phyloP scores from a whole-genome alignment of 306 rosid species.

The Ormosia emarginata region DNA sequence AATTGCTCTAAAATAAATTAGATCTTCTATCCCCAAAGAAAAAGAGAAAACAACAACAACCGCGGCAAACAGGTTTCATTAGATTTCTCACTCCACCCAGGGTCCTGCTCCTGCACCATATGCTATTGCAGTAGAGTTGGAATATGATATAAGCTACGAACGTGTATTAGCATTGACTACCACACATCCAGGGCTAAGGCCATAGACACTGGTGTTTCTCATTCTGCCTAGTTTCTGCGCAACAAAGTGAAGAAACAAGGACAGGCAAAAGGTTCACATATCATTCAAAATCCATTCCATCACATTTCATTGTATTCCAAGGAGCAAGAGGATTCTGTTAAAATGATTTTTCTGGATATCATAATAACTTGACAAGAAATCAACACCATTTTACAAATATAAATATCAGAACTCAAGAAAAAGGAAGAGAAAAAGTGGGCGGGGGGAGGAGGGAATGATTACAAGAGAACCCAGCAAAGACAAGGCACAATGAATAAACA shows the following conservation, averaged over 20 bases:
- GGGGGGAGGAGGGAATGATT: background rate
- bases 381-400: slow-evolving; percentile 7
- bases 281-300: background rate
- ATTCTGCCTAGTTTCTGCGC: background rate
- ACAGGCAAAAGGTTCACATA: background rate
- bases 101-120: too few relatives aligned
- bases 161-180: too few relatives aligned
- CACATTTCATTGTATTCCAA: background rate
- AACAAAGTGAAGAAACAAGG: slow-evolving; percentile 1
- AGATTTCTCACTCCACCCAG: too few relatives aligned
- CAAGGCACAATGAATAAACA: background rate
- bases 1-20: too few relatives aligned
- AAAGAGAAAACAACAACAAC: too few relatives aligned
- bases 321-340: background rate
- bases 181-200: too few relatives aligned
- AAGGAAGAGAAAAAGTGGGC: background rate
- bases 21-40: too few relatives aligned
- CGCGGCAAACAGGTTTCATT: too few relatives aligned
- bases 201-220: too few relatives aligned
- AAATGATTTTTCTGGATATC: background rate
- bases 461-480: background rate
- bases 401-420: background rate
- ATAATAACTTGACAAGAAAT: slow-evolving; percentile 15
- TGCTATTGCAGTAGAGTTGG: too few relatives aligned
- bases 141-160: too few relatives aligned